A percentile compares a stretch with the other conserved stretches of the same genome.
These are phyloP conservation scores for Filobasidium uniguttulatum DNA, from an alignment of 1,284 basidiomycete species.

Conservation along the genomic window DNA sequence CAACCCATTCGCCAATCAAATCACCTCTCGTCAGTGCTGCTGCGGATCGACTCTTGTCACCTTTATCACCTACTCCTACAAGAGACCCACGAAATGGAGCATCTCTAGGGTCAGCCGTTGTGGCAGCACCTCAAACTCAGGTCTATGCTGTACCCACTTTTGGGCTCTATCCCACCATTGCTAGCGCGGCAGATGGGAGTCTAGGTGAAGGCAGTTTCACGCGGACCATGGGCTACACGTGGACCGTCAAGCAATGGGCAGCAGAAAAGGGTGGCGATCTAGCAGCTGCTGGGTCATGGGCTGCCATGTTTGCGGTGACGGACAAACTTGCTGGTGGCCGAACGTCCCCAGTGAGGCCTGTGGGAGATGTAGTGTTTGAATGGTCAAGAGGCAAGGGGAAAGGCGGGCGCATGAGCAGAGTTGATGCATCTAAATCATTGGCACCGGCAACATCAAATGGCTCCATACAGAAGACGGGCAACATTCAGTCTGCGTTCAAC, in stretches of 20 bases:
- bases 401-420: background rate
- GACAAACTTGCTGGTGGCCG: background rate
- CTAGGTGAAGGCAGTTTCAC: conserved; percentile 2
- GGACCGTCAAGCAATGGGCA: conserved; percentile 66
- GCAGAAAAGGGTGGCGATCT: conserved; percentile 40
- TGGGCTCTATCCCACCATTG: conserved; percentile 26
- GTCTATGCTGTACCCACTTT: conserved; percentile 27
- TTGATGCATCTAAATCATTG: background rate
- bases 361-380: conserved; percentile 34
- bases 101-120: background rate
- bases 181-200: conserved; percentile 7
- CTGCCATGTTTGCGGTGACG: background rate
- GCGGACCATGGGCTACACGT: conserved; percentile 49
- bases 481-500: too few species aligned
- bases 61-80: background rate
- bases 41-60: background rate
- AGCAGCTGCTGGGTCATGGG: background rate
- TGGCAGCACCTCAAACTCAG: background rate
- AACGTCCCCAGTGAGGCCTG: conserved; percentile 23
- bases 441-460: background rate
- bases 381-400: conserved; percentile 20
- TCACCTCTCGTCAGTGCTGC: background rate
- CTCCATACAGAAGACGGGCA: too few species aligned
- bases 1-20: background rate
- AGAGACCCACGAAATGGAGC: background rate